Conservation (phyloP, 345 rosid species). For the Aegle marmelos region DNA sequence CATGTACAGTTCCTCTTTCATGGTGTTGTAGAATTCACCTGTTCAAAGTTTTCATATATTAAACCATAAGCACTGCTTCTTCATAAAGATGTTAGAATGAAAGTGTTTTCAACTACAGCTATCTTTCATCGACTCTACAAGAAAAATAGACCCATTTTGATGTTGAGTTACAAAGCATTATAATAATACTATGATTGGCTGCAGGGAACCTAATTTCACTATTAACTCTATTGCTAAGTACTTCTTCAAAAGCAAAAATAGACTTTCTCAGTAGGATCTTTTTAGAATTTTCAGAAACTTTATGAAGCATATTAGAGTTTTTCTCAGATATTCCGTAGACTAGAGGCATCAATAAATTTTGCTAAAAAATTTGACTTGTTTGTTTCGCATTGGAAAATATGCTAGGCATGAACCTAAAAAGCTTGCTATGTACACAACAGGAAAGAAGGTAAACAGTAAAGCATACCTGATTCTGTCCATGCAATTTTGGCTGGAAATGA, state of each 20-base stretch:
- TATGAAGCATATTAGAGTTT: slow-evolving; percentile 4
- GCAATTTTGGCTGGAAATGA: slow-evolving; percentile 33
- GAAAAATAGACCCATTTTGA: neutral
- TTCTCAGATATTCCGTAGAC: slow-evolving; percentile 7
- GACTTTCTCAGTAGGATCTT: slow-evolving; percentile 4
- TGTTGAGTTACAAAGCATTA: neutral
- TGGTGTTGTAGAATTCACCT: slow-evolving; percentile 40
- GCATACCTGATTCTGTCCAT: slow-evolving; percentile 34
- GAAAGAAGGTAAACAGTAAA: neutral
- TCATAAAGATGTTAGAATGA: neutral
- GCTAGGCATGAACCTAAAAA: neutral
- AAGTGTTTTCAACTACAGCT: neutral
- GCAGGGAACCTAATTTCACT: neutral
- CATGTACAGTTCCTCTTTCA: slow-evolving; percentile 43
- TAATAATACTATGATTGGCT: neutral
- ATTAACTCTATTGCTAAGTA: neutral
- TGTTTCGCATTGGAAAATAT: slow-evolving; percentile 5
- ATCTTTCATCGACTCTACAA: neutral
- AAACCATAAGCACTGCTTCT: neutral
- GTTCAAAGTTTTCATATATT: neutral
- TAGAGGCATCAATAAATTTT: neutral
- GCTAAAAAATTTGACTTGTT: neutral
- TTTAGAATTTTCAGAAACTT: neutral
- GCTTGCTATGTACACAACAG: neutral
- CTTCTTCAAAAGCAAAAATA: slow-evolving; percentile 11